phyloP scores from a whole-genome alignment of 129 eudicot genomes.

The Flaveria robusta region DNA sequence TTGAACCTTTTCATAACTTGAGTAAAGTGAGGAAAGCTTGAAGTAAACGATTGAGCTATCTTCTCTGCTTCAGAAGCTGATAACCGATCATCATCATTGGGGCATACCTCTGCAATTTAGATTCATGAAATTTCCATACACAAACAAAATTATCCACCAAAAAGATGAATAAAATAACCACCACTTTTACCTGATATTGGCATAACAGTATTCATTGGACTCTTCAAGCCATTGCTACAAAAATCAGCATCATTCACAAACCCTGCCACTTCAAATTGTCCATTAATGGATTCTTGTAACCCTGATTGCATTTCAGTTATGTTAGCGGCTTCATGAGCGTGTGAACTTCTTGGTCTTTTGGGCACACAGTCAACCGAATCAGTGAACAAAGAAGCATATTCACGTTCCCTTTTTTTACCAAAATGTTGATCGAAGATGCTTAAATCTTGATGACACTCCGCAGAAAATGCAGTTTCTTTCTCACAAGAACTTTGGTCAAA shows the following conservation, averaged over 20 bases:
- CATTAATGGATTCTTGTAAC: constrained; percentile 33
- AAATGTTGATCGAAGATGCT: constrained; percentile 38
- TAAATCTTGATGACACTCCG: constrained; percentile 66
- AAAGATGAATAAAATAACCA: background rate
- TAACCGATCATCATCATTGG: constrained; percentile 30
- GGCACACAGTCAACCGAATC: constrained; percentile 47
- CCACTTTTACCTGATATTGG: constrained; percentile 51
- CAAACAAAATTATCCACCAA: background rate
- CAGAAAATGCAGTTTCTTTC: constrained; percentile 70
- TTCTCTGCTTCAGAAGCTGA: constrained; percentile 78
- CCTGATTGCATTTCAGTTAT: constrained; percentile 36
- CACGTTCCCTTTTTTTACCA: constrained; percentile 68
- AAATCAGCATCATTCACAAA: constrained; percentile 30
- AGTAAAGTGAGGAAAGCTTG: constrained; percentile 61
- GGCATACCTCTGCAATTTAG: constrained; percentile 44
- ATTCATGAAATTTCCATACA: background rate
- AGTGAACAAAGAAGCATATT: constrained; percentile 40
- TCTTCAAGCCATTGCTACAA: constrained; percentile 36
- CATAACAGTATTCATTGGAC: constrained; percentile 48
- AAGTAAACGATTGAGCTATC: constrained; percentile 60
- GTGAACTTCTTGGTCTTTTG: constrained; percentile 61
- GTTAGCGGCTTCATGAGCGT: constrained; percentile 34
- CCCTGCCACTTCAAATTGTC: constrained; percentile 34
- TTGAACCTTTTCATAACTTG: constrained; percentile 87
- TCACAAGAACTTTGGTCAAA: constrained; percentile 83